Evolutionary conservation across 106 monocot genomes (phyloP).

Genomic region (Dendrobium chrysotoxum): DNA sequence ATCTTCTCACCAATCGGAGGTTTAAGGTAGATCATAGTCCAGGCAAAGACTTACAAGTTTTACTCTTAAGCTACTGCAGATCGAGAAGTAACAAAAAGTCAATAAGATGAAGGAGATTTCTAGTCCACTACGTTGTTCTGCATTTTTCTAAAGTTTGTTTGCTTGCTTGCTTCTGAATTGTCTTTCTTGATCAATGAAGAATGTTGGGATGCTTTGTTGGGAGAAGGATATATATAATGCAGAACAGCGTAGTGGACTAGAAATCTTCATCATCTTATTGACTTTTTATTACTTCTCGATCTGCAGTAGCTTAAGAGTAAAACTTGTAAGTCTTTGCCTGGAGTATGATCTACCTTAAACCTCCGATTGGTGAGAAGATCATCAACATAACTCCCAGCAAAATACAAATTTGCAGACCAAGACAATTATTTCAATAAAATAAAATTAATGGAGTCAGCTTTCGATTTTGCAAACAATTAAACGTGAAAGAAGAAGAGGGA

Average conservation of each 20-base stretch:
- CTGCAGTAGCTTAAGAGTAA: background rate
- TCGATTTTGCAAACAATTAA: constrained; percentile 1
- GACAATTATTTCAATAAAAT: background rate
- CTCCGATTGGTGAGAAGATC: constrained; percentile 35
- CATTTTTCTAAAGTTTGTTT: no score
- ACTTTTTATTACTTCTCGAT: no score
- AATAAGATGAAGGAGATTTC: no score
- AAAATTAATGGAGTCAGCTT: background rate
- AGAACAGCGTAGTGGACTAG: no score
- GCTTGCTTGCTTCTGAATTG: no score
- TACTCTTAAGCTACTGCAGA: background rate
- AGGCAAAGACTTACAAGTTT: constrained; percentile 34
- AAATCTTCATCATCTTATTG: no score
- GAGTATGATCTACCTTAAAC: constrained; percentile 27
- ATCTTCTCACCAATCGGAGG: constrained; percentile 34
- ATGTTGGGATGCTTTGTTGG: no score
- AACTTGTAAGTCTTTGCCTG: constrained; percentile 34
- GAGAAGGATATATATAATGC: no score
- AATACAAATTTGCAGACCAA: constrained; percentile 26
- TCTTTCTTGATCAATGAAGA: no score
- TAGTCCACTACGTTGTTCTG: no score
- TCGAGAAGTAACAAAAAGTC: no score
- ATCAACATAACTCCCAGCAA: constrained; percentile 28
- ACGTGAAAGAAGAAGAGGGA: background rate
- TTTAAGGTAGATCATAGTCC: constrained; percentile 25